Conservation (phyloP, 202 grass and related monocot genomes). For the Panicum virgatum region DNA sequence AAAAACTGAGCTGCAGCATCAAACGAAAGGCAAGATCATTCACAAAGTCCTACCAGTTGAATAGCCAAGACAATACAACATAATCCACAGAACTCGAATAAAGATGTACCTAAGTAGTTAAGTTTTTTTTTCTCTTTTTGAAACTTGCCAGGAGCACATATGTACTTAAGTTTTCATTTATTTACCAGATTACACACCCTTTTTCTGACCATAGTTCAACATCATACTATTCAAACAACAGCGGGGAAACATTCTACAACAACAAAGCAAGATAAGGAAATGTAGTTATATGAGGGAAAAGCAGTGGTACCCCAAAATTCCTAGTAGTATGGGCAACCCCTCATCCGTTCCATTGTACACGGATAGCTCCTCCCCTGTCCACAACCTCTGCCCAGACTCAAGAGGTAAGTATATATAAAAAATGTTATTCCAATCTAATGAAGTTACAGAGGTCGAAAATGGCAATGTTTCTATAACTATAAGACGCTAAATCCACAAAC, state of each 20-base stretch:
- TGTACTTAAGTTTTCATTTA: neutral
- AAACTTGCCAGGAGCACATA: too few species aligned
- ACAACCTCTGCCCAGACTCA: constrained; percentile 66
- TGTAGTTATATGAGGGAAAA: neutral
- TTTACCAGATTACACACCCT: neutral
- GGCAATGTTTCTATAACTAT: too few species aligned
- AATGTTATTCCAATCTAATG: neutral
- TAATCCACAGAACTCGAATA: neutral
- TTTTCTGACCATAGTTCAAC: too few species aligned
- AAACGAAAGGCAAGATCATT: neutral
- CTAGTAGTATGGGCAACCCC: constrained; percentile 69
- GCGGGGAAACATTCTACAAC: neutral
- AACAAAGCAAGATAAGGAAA: neutral
- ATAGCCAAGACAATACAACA: neutral
- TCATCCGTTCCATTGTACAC: constrained; percentile 77
- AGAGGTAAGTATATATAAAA: neutral
- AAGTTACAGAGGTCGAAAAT: constrained; percentile 6
- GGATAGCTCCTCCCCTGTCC: constrained; percentile 68
- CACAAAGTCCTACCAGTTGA: neutral
- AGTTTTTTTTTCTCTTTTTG: too few species aligned
- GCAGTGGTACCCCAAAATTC: constrained; percentile 72
- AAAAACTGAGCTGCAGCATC: constrained; percentile 77
- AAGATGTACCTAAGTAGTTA: too few species aligned
- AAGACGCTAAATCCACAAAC: too few species aligned
- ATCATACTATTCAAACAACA: neutral